Base-by-base conservation (phyloP, 768 basidiomycete genomes). In the Brasilioporus rufonigricans region DNA sequence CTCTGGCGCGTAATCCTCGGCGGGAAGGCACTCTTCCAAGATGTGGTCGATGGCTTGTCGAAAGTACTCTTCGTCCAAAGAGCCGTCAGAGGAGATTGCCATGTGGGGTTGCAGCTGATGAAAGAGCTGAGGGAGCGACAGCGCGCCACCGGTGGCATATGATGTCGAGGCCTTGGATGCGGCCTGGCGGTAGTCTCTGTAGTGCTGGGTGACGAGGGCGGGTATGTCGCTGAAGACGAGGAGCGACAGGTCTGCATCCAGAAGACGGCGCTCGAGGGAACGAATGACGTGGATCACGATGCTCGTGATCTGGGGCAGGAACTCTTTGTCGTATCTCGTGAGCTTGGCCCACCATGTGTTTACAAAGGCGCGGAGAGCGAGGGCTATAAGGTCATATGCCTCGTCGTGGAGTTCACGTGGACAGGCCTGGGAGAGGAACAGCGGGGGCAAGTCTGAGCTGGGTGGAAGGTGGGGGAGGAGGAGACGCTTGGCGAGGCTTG, bases 261-360 rank as follows among this genome's bases (percentile, higher is more conserved):
- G 69, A 4, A 82, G 57, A 40, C 88, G 85, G 0, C 74, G 65
- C 63, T 92, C 86, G 40, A 95, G 74, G 4, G 71, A 72, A 57
- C 77, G 83, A 11, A 87, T 61, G 65, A 91, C 78, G 59, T 76
- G 72, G 5, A 78, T 74, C 54, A 91, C 71, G 61, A 89, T 75
- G 35, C 66, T 69, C 0, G 85, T 78, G 47, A 92, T 81, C 58
- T 88, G 82, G 23, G 89, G 86, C 26, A 92, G 80, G 53, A 94
- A 80, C 52, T 91, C 86, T 64, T 83, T 90, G 80, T 93, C 91
- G 58, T 90, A 89, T 55, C 88, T 81, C 1, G 91, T 82, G 50
- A 93, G 78, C 63, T 84, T 89, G 31, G 87, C 77, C 89, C 91
- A 94, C 92, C 91, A 94, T 2, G 89, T 86, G 44, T 84, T 81